Evolutionary conservation across 2,329 filamentous ascomycete species (phyloP).

Genomic region (Trichophaea hybrida): DNA sequence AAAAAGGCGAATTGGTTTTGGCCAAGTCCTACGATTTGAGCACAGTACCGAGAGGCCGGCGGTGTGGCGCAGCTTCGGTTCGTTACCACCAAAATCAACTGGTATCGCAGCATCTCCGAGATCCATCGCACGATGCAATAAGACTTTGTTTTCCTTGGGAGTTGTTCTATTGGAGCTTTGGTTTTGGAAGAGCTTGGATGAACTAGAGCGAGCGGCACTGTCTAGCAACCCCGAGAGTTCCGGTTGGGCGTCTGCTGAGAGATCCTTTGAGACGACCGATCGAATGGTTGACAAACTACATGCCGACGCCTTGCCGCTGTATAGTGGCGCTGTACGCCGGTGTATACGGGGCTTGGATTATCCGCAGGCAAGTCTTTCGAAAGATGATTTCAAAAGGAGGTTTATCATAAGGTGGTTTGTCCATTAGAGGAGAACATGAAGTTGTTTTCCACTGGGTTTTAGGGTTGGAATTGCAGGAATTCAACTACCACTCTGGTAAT

Average conservation of each 20-base stretch:
- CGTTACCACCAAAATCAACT: not conserved
- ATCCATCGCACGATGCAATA: not conserved
- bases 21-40: not conserved
- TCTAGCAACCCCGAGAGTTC: not conserved
- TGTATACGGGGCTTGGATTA: slow-evolving; percentile 4
- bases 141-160: slow-evolving; percentile 1
- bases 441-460: not conserved
- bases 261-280: not conserved
- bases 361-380: not conserved
- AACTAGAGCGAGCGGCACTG: not conserved
- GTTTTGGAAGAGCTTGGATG: not conserved
- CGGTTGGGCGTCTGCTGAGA: not conserved
- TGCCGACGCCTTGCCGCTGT: not conserved
- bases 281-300: not conserved
- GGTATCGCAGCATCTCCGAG: not conserved
- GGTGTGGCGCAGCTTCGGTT: not conserved
- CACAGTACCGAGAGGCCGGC: not conserved
- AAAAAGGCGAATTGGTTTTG: too few relatives aligned
- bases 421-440: slow-evolving; percentile 2
- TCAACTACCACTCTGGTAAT: too few relatives aligned
- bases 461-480: too few relatives aligned
- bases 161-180: slow-evolving; percentile 4
- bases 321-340: not conserved
- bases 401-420: slow-evolving; percentile 1
- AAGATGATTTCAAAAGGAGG: slow-evolving; percentile 6